Evolutionary conservation across 2,329 filamentous ascomycete species (phyloP), one percentile per base, ranked within the genome.

Genomic region (Talaromyces rugulosus): DNA sequence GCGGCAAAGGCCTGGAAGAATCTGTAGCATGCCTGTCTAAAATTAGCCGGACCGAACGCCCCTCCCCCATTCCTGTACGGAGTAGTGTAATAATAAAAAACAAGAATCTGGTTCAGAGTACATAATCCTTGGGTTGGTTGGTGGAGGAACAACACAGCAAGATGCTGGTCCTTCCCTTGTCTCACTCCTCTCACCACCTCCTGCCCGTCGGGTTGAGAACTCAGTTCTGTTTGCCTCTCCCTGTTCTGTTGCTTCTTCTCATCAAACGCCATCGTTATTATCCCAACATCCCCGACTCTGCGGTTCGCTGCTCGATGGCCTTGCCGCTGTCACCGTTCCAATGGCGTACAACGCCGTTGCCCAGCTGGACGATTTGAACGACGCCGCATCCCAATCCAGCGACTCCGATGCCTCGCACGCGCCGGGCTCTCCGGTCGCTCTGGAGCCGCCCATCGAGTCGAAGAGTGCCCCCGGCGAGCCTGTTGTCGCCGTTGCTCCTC

Each of bases 321-420:
- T 36, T 40, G 34, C 42, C 9, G 36, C 18, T 58, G 30, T 34
- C 58, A 56, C 60, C 58, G 54, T 70, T 62, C 61, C 50, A 56
- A 80, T 80, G 78, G 74, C 73, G 56, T 80, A 80, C 72, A 78
- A 77, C 64, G 72, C 75, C 63, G 64, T 80, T 64, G 72, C 76
- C 58, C 78, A 80, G 67, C 66, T 69, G 61, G 77, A 80, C 63
- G 69, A 70, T 54, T 16, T 53, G 27, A 76, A 78, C 57, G 68
- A 61, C 34, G 33, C 73, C 60, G 71, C 53, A 16, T 64, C 62
- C 16, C 55, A 58, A 33, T 71, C 71, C 28, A 71, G 68, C 58
- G 69, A 68, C 63, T 77, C 72, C 60, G 73, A 76, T 61, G 64
- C 62, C n/a, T 40, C 33, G n/a, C 54, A 56, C 14, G 33, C 52